Evolutionary conservation across 352 stramenopile genomes (phyloP), one percentile per base, ranked within the genome.

Genomic region (Phytophthora meadii): DNA sequence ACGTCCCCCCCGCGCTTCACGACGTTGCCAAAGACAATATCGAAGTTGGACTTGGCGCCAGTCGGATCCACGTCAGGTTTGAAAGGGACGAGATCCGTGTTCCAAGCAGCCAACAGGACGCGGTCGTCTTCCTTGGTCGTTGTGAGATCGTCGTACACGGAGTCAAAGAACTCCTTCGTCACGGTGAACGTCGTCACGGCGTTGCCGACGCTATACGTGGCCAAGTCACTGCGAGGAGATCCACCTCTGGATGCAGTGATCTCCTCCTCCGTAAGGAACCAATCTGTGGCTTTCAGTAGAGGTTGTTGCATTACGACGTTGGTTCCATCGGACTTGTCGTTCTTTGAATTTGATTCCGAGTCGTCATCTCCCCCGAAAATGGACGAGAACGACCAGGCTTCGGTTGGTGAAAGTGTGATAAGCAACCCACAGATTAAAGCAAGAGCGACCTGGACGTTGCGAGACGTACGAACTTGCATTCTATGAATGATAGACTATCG

Each of bases 251-350:
- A 71, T 4, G 10, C 48, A 1, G 71, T 78, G 47, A 90, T 83
- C 59, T 90, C 79, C 15, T 72, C 45, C n/a, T 76, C 62, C 0
- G 63, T 84, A 8, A 90, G 65, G 59, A 90, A 89, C 82, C 82
- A 89, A 34, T 76, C 67, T 4, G 59, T 55, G 9, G 79, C 65
- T n/a, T 81, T 68, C n/a, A 89, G 64, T 14, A 74, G 32, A 15
- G 79, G 79, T 48, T 90, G 82, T 15, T 42, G 37, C 37, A 42
- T 42, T 14, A 65, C 54, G 37, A 53, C 15, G 37, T 63, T 39
- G 14, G 24, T 56, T 1, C 30, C 47, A 27, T 58, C 25, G 3
- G 58, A 66, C 40, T 19, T 19, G 19, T 19, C 19, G 19, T 19
- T 19, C 19, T 1, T 19, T 19, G 12, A 34, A 24, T 27, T 36